A percentile compares a stretch with the other conserved stretches of the same genome.
Conservation (phyloP, 2,329 filamentous ascomycete species). For the Hymenoscyphus scutula region DNA sequence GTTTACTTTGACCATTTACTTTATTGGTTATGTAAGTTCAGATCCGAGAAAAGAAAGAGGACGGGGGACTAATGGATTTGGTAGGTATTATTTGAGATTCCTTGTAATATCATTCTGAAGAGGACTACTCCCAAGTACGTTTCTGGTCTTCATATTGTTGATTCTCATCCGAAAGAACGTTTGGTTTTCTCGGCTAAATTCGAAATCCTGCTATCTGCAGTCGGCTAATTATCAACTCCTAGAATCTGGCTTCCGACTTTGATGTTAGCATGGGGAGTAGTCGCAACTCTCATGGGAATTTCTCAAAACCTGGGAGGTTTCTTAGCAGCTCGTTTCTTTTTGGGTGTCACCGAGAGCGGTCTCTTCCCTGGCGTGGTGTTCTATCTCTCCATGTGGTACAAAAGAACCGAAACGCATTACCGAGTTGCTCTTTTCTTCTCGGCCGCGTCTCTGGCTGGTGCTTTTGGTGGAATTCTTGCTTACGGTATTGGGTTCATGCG, state of each 20-base stretch:
- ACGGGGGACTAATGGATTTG: neutral
- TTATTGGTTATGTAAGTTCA: conserved; percentile 51
- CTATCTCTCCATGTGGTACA: conserved; percentile 52
- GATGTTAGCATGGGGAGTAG: conserved; percentile 54
- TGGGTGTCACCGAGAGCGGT: conserved; percentile 55
- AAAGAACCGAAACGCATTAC: conserved; percentile 52
- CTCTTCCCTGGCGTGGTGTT: conserved; percentile 54
- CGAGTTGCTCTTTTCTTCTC: conserved; percentile 56
- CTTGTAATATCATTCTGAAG: conserved; percentile 62
- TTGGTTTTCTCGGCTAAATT: too few relatives aligned
- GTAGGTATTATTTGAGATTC: conserved; percentile 55
- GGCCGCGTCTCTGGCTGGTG: conserved; percentile 53
- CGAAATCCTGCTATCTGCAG: too few relatives aligned
- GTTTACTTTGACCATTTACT: conserved; percentile 64
- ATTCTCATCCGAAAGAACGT: too few relatives aligned
- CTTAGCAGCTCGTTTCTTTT: conserved; percentile 52
- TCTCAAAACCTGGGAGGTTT: conserved; percentile 51
- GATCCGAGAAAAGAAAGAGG: neutral
- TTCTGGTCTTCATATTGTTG: neutral
- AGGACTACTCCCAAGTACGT: conserved; percentile 44
- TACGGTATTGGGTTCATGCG: conserved; percentile 55
- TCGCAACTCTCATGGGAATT: conserved; percentile 51
- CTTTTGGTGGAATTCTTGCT: conserved; percentile 55
- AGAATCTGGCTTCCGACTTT: conserved; percentile 56
- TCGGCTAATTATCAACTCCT: conserved; percentile 34